Conservation (phyloP, 1,284 basidiomycete genomes). For the Cryptococcus wingfieldii region DNA sequence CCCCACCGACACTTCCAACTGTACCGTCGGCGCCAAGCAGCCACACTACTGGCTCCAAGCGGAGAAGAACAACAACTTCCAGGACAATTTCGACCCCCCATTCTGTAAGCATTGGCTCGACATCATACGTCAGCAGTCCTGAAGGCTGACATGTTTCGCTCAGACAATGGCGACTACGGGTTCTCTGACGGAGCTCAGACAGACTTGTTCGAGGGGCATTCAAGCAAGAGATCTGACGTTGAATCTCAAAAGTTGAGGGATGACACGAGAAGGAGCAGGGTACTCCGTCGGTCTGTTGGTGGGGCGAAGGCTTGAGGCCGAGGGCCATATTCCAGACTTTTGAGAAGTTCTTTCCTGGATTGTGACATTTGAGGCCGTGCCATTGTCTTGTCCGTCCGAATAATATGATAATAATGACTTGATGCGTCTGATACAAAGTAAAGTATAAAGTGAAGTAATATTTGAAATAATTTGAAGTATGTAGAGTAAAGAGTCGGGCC, state of each 20-base stretch:
- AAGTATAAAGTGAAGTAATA: too few species aligned
- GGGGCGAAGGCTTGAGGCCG: not conserved
- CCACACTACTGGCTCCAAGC: constrained; percentile 43
- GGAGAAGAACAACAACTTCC: constrained; percentile 35
- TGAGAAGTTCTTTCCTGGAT: not conserved
- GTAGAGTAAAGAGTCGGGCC: too few species aligned
- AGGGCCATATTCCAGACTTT: not conserved
- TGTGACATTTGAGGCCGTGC: too few species aligned
- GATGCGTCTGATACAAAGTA: too few species aligned
- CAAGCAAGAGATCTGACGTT: not conserved
- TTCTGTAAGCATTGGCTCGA: constrained; percentile 20
- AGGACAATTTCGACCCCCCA: constrained; percentile 41
- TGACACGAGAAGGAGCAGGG: not conserved
- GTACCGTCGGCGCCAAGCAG: constrained; percentile 39
- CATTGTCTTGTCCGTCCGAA: too few species aligned
- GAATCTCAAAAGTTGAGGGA: not conserved
- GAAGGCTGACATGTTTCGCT: not conserved
- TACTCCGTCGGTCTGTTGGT: not conserved
- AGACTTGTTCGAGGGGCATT: constrained; percentile 39
- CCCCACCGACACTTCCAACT: constrained; percentile 34
- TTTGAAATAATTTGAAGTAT: too few species aligned
- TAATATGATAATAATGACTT: too few species aligned
- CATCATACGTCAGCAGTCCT: not conserved
- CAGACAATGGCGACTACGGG: constrained; percentile 46
- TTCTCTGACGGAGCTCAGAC: constrained; percentile 50